These are phyloP conservation scores for Coriaria nepalensis DNA, from an alignment of 306 rosid species.

Conservation along the genomic window DNA sequence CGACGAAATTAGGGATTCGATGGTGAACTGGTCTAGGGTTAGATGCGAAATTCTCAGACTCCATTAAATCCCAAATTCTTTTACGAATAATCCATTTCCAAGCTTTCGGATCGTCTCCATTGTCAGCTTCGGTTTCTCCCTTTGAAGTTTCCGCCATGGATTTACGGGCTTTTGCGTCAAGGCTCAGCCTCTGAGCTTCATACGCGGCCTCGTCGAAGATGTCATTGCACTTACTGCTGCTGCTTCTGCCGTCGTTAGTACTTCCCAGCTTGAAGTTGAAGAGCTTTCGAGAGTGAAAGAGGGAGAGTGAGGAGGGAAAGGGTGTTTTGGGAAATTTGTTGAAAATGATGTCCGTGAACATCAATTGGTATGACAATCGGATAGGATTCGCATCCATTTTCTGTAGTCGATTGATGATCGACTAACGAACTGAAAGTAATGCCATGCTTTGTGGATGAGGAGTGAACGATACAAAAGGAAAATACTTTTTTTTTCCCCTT, in stretches of 20 bases:
- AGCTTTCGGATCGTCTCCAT: constrained; percentile 53
- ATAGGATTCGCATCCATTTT: constrained; percentile 29
- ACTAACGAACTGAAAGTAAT: too few relatives aligned
- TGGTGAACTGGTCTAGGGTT: constrained; percentile 87
- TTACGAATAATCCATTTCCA: constrained; percentile 92
- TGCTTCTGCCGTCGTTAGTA: not conserved
- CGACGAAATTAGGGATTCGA: constrained; percentile 81
- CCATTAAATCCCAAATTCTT: constrained; percentile 79
- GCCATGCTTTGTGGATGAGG: too few relatives aligned
- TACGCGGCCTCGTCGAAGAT: constrained; percentile 58
- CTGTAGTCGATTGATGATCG: not conserved
- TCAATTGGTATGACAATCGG: constrained; percentile 20
- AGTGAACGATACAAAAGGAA: too few relatives aligned
- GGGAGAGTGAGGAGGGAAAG: constrained; percentile 12
- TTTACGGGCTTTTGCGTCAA: constrained; percentile 59
- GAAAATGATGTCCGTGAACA: constrained; percentile 6
- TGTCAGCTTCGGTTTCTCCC: constrained; percentile 11
- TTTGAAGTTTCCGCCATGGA: constrained; percentile 47
- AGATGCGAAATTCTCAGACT: constrained; percentile 43
- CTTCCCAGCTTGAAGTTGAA: constrained; percentile 19
- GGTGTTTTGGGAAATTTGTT: not conserved
- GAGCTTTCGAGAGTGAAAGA: constrained; percentile 9
- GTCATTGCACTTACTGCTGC: not conserved
- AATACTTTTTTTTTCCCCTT: too few relatives aligned
- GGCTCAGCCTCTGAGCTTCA: constrained; percentile 58